Evolutionary conservation across 805 yeast species (phyloP), one percentile per base, ranked within the genome.

Genomic region (Candida schatavii): DNA sequence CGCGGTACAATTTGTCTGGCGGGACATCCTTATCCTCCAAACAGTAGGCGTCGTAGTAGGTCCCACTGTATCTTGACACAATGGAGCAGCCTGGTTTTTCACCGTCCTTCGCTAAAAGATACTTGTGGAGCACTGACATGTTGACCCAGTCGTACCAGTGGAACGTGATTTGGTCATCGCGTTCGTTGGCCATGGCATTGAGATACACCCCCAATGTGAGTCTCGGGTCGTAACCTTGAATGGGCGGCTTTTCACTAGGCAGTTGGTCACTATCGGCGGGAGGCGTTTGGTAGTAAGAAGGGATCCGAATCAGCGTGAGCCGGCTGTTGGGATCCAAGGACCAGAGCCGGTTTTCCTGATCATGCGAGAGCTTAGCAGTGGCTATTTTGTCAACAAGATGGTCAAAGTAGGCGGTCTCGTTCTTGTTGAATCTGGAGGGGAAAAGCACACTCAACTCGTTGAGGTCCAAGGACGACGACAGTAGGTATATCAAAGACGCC

Each of bases 81-180:
- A 73, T 55, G 35, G 61, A 59, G 54, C 80, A 74, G 40, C 55
- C 62, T 32, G 76, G 75, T 22, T 55, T 51, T 25, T 55, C 47
- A 40, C 61, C 26, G 3, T 40, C 44, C 19, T 56, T 49, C 2
- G 59, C 55, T 31, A 54, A 48, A 10, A 57, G 38, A 46, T 69
- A 54, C 36, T 67, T 62, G 37, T 66, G 59, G 46, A 74, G 56
- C 19, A 62, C 59, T 5, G 70, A 64, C 59, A 76, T 60, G 44
- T 77, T 80, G 3, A 68, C 66, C 74, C 81, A 77, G 52, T 78
- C 83, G 43, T 64, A 66, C 83, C 82, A 78, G 48, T 76, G 77
- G 57, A 78, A 77, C 1, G 77, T 75, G 5, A 50, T 50, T 10
- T 35, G 37, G 9, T 34, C 25, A 9, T 22, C 33, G 14, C 46